phyloP scores from a whole-genome alignment of 2,329 filamentous ascomycete species.

The Dothistroma pini region DNA sequence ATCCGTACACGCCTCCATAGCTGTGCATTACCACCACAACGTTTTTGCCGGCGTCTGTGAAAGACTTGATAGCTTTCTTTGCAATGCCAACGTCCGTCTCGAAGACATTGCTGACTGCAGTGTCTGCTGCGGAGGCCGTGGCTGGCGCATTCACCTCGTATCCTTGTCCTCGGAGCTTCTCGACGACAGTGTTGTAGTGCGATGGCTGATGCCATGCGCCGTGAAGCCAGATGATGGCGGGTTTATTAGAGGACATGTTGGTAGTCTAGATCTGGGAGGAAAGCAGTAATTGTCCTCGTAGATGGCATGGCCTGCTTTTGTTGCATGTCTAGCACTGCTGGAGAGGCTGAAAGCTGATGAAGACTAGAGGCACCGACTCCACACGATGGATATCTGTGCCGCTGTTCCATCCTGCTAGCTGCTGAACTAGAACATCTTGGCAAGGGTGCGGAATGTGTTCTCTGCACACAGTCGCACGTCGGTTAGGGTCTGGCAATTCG shows the following conservation, averaged over 20 bases:
- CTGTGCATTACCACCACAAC: constrained; percentile 32
- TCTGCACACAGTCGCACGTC: no score
- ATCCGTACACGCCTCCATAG: constrained; percentile 33
- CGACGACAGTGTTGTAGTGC: constrained; percentile 8
- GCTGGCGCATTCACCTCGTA: constrained; percentile 11
- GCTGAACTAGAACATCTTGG: background rate
- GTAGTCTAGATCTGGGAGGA: background rate
- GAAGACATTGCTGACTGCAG: constrained; percentile 5
- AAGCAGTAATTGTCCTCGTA: background rate
- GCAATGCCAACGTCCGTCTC: constrained; percentile 8
- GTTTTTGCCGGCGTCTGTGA: constrained; percentile 23
- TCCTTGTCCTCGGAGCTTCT: constrained; percentile 5
- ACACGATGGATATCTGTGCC: background rate
- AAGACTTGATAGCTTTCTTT: constrained; percentile 14
- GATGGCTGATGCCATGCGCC: constrained; percentile 13
- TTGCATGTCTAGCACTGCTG: background rate
- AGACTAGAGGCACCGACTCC: background rate
- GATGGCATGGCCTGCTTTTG: background rate
- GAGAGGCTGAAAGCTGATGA: background rate
- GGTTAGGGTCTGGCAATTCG: no score
- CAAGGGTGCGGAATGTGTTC: no score
- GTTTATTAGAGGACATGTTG: constrained; percentile 8
- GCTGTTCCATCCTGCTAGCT: background rate
- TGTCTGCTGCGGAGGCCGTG: constrained; percentile 1
- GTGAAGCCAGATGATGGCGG: constrained; percentile 12